A percentile compares a stretch with the other conserved stretches of the same genome.
These are phyloP conservation scores for Blastocystis sp. DNA, from an alignment of 352 stramenopile genomes.

Conservation along the genomic window DNA sequence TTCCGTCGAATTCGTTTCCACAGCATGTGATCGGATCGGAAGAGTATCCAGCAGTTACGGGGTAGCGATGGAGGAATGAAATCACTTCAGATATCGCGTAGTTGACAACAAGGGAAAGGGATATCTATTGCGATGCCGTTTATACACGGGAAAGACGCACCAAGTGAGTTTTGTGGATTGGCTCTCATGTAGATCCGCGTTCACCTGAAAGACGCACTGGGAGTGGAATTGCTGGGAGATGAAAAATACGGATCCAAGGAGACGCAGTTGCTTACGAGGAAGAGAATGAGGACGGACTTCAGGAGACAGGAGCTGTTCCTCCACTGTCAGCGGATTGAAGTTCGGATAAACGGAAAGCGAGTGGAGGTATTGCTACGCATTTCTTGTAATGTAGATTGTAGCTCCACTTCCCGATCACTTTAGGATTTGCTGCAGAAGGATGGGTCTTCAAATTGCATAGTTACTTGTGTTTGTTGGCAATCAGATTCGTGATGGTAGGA, in stretches of 20 bases:
- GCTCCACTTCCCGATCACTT: background rate
- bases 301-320: background rate
- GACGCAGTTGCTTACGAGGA: background rate
- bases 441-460: background rate
- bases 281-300: background rate
- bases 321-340: background rate
- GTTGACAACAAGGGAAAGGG: background rate
- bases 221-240: slow-evolving; percentile 11
- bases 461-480: background rate
- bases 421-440: background rate
- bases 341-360: background rate
- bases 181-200: background rate
- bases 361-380: background rate
- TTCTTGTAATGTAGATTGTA: slow-evolving; percentile 16
- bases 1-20: background rate
- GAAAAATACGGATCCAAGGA: slow-evolving; percentile 11
- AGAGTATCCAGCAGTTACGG: background rate
- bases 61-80: background rate
- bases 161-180: background rate
- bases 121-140: background rate
- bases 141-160: slow-evolving; percentile 44
- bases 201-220: slow-evolving; percentile 29
- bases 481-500: background rate
- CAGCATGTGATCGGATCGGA: background rate
- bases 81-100: background rate